Base-by-base conservation (phyloP, 1,284 basidiomycete species). In the Tetrapyrgos nigripes region DNA sequence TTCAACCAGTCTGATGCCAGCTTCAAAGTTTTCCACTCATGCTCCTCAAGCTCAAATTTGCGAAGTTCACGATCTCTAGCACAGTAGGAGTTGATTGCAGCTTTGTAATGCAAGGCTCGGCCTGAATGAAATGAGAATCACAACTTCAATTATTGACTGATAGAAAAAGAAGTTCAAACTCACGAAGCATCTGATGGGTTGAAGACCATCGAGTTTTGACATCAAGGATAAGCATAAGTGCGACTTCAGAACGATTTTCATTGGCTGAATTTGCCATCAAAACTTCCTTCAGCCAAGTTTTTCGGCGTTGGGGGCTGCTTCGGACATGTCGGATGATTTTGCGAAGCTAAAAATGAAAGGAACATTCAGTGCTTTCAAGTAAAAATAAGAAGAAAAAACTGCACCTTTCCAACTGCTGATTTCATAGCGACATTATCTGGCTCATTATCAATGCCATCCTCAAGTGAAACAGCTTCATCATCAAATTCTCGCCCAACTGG, bases 81-180 rank as follows among this genome's bases (percentile, higher is more conserved):
- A 44, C 63, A 58, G 37, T 51, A 71, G 21, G 17, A 35, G 27
- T 65, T 57, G n/a, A 70, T 60, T 2, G 46, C 59, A 5, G 46
- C 21, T 14, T 54, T 44, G 45, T 62, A 67, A 31, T 61, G 47
- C 60, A 45, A 40, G 6, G 67, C 67, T 21, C 64, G 62, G 10
- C 60, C 70, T 70, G 50, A 13, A 55, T 28, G 35, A 50, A 26
- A 8, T 21, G 24, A 24, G 46, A 48, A 27, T 14, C 14, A 27
- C 24, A 48, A 9, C 19, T 48, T 33, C 9, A 8, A 8, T 33
- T 33, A 14, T 14, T 14, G 14, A 33, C 31, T 33, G 17, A 45
- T 24, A 66, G 65, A 40, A 53, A 71, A 58, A 27, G 5, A 71
- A 53, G 66, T 70, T 70, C 24, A 65, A 61, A 52, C 67, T 62